Evolutionary conservation across 2,329 filamentous ascomycete genomes (phyloP), one percentile per base, ranked within the genome.

Genomic region (Didymosphaeria variabile): DNA sequence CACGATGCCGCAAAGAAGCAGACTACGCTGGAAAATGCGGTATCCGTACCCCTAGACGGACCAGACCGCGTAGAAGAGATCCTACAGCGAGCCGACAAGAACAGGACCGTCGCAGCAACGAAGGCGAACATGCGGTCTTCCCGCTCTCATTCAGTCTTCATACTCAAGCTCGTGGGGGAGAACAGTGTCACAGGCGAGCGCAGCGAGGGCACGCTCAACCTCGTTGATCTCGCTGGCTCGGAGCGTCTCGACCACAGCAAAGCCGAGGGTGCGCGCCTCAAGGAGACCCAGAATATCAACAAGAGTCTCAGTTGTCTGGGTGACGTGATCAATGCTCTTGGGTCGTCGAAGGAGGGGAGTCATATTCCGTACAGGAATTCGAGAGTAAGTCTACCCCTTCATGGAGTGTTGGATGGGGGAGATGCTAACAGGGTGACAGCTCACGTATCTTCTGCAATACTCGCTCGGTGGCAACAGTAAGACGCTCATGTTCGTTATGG

Each of bases 401-500:
- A 10, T 36, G 13, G n/a, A 40, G 13, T 2, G 29, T 13, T 3
- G 17, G 21, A 17, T 45, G 26, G 4, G 7, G 0, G 5, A 42
- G 38, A 34, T 36, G 44, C 57, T 58, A 58, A 70, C 72, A 38
- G 38, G 15, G 4, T 10, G 3, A 12, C 53, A 91, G 86, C 85
- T 99, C 67, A 99, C 95, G 9, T 97, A 97, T 74, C 85, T 99
- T 50, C 86, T 99, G 40, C 93, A 98, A 86, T 96, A 95, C 75
- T 97, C 93, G 3, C 84, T 99, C 8, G 94, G 95, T 4, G 95
- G 95, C 17, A 97, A 97, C 78, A 95, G 91, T 69, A 97, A 97
- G 81, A 99, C 95, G 0, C 89, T 99, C 71, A 99, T 99, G 95
- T 97, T 99, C 78, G 93, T 98, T 77, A 98, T 98, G 94, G 91